Base-by-base conservation (phyloP, 306 rosid genomes). In the Dalbergia cochinchinensis region DNA sequence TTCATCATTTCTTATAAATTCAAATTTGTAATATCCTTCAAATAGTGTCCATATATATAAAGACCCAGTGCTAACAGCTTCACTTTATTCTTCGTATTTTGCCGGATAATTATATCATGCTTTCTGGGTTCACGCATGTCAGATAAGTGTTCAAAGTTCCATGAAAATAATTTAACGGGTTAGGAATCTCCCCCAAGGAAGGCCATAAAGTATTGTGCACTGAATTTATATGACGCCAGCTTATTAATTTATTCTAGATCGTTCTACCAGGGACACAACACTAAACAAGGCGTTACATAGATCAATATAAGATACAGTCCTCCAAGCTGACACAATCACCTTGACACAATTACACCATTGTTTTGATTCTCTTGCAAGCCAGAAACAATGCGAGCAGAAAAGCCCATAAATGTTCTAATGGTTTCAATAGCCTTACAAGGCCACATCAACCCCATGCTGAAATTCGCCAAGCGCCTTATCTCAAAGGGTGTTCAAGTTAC, bases 401-500 rank as follows among this genome's bases (percentile, higher is more conserved):
- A 53, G 44, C 57, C 65, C 11, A n/a, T 78, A 5, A 72, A 79
- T 7, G 79, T 90, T 67, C 85, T 90, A 0, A 82, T 90, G 84
- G 87, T 87, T 20, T 68, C 92, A 37, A 19, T 78, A 60, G 41
- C 85, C 68, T 10, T 83, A 2, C 94, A 88, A 78, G 94, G 90
- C n/a, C 91, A 90, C 42, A 35, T 88, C 3, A 90, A 88, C 31
- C 94, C 92, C 11, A 77, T 88, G 87, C 77, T 88, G 9, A 85
- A 78, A 22, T 67, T 88, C 5, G 88, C 92, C 6, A 85, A 76
- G 6, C 70, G 53, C 64, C 89, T 88, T 1, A 22, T 73, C 15
- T 76, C 86, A 16, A 88, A 71, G 55, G 92, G 91, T 13, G 76
- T 87, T 26, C 80, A 66, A 9, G 87, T 87, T 61, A 87, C 88